Percentiles rank a stretch among this genome's conserved stretches.
These are phyloP conservation scores for Coprinellus micaceus DNA, from an alignment of 768 basidiomycete genomes.

Conservation along the genomic window DNA sequence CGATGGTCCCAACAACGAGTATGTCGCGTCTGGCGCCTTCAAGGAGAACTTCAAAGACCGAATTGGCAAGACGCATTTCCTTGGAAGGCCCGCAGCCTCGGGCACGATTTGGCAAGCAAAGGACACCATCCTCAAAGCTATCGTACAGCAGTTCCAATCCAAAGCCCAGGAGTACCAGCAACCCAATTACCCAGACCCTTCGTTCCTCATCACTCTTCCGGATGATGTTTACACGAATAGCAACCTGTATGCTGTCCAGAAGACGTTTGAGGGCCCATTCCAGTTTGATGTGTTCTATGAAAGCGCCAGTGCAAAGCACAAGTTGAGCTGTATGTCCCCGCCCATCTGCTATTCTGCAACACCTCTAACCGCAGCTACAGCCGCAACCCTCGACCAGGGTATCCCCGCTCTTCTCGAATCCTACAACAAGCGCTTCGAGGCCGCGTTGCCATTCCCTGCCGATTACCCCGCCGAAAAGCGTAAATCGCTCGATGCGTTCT, in stretches of 20 bases:
- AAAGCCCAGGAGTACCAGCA: constrained; percentile 48
- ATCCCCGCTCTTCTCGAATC: constrained; percentile 59
- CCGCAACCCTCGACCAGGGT: constrained; percentile 60
- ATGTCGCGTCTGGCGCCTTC: constrained; percentile 51
- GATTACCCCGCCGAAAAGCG: constrained; percentile 48
- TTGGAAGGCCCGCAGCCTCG: constrained; percentile 56
- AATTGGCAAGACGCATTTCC: constrained; percentile 67
- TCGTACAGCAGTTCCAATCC: constrained; percentile 56
- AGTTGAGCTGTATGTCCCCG: constrained; percentile 56
- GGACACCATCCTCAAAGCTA: constrained; percentile 58
- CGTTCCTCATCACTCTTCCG: constrained; percentile 71
- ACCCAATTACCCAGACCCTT: constrained; percentile 66
- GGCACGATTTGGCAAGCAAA: constrained; percentile 84
- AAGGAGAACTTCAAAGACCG: constrained; percentile 54
- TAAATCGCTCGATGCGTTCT: constrained; percentile 62
- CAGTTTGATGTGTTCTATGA: constrained; percentile 90
- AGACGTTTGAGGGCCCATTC: constrained; percentile 78
- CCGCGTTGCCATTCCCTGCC: constrained; percentile 63
- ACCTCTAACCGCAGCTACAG: constrained; percentile 34
- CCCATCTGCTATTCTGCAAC: background rate
- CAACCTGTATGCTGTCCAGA: constrained; percentile 87
- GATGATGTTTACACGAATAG: constrained; percentile 69
- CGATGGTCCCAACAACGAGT: constrained; percentile 70
- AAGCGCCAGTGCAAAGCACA: constrained; percentile 61
- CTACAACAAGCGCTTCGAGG: constrained; percentile 65